These are phyloP conservation scores for Singerocomus inundabilis DNA, from an alignment of 1,284 basidiomycete genomes.

Conservation along the genomic window DNA sequence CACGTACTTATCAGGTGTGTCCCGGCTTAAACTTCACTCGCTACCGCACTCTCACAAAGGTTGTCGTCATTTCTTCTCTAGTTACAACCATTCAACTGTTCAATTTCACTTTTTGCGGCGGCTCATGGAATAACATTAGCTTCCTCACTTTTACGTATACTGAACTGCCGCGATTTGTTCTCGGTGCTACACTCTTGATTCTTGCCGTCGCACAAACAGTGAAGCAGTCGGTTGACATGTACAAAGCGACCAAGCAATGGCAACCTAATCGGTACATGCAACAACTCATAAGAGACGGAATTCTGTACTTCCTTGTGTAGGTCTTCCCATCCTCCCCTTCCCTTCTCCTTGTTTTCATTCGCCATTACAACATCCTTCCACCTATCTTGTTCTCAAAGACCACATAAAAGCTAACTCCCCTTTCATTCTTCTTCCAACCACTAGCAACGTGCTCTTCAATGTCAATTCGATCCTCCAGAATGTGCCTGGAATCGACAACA, in stretches of 20 bases:
- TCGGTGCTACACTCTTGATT: background rate
- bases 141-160: too few species aligned
- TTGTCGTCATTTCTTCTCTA: too few species aligned
- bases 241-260: too few species aligned
- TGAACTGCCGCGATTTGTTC: background rate
- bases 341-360: background rate
- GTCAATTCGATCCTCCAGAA: background rate
- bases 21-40: background rate
- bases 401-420: background rate
- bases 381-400: background rate
- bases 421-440: background rate
- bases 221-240: too few species aligned
- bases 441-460: background rate
- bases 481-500: background rate
- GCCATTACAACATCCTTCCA: background rate
- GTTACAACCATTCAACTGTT: background rate
- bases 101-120: background rate
- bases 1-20: background rate
- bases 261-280: too few species aligned
- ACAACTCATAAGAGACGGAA: background rate
- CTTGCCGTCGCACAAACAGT: background rate
- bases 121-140: too few species aligned
- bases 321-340: background rate
- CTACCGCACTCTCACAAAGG: background rate
- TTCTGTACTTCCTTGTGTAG: background rate